Evolutionary conservation across 805 yeast species (phyloP), one percentile per base, ranked within the genome.

Genomic region (Candida verbasci): DNA sequence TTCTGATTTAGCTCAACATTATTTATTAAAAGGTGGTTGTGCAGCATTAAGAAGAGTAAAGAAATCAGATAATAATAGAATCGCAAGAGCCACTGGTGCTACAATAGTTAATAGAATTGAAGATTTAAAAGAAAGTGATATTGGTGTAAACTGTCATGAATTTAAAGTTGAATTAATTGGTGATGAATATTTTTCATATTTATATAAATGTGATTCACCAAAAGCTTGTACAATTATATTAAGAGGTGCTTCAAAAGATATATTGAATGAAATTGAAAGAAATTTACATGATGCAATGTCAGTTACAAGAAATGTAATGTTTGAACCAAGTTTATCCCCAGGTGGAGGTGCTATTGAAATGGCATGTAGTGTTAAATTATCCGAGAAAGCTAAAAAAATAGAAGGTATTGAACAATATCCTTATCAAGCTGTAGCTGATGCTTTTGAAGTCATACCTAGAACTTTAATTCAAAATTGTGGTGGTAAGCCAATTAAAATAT

Each of bases 301-400:
- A 3, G 98, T 93, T 31, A 81, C 97, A 14, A 79, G 96, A 61
- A 93, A 93, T 56, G 96, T 93, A 24, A 75, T 87, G 72, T 80
- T 91, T 49, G 95, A 91, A 60, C 98, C 99, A 35, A 78, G 89
- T 28, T 74, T 93, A 55, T 76, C 96, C 2, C 99, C 99, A 34
- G 99, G 99, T 52, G 99, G 98, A 43, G 98, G 99, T 52, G 98
- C 99, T 36, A 91, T 97, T 20, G 98, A 93, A 68, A 93, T 93
- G 97, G 97, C 97, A 3, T 88, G 93, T 26, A 74, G 91, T 41
- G 97, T 93, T 21, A 78, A 73, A 47, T 72, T 93, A 42, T 76
- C 95, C 12, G 96, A 89, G 58, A 82, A 78, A 65, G 96, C 97
- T 34, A 91, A 88, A 68, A 73, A 80, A 34, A 77, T 93, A 48